Evolutionary conservation across 495 filamentous ascomycete species (phyloP), one percentile per base, ranked within the genome.

Genomic region (Diplogelasinospora grovesii): DNA sequence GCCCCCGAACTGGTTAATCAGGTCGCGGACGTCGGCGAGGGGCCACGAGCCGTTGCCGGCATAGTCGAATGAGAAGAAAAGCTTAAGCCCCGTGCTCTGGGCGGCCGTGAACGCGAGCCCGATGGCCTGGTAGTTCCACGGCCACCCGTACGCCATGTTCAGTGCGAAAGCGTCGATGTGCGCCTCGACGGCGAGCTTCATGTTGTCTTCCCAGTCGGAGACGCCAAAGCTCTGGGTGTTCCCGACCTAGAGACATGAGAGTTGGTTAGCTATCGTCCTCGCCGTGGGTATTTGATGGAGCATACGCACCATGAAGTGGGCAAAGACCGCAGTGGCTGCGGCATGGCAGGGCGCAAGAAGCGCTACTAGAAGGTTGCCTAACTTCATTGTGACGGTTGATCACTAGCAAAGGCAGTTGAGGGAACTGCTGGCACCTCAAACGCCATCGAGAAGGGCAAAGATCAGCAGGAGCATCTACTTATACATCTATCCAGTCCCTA

Each of bases 31-130:
- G 21, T 63, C 46, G 8, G 8, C 64, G 32, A 66, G 22, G 16
- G 45, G 28, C 48, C 51, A 57, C 16, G 57, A 26, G 11, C 49
- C 72, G 18, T 52, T 45, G 3, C 70, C 75, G 26, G 70, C 60
- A 29, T 59, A 63, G 57, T 80, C 76, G 49, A 81, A 79, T 3
- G 74, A 79, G 24, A 80, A 63, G 51, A 80, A 78, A n/a, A 76
- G 68, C 39, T 73, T 74, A 69, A 79, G 78, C 26, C 54, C 61
- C 39, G 74, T 71, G 8, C 54, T 61, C 1, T 63, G 61, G 21
- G 79, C 77, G 2, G 76, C 79, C 11, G 66, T 45, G 46, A 80
- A 82, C 19, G 77, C 77, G 8, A 65, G 56, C 21, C 57, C 48
- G 2, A 78, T 51, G 11, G 57, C 50, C 29, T 69, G 64, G 16